Evolutionary conservation across 2,329 filamentous ascomycete genomes (phyloP).

Genomic region (Paraconiothyrium brasiliense): DNA sequence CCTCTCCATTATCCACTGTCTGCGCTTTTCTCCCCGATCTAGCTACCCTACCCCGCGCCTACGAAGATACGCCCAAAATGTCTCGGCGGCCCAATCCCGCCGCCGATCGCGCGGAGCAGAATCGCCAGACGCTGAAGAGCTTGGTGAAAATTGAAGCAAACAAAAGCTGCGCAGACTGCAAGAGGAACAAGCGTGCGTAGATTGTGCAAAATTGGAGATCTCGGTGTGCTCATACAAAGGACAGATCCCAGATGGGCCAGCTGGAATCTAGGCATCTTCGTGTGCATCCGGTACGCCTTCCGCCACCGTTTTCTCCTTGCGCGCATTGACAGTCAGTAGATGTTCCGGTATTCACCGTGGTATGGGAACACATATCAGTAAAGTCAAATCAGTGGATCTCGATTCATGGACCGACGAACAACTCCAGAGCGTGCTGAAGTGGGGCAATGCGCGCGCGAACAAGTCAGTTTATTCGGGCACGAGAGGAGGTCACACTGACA

Average conservation of each 20-base stretch:
- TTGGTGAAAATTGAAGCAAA: constrained; percentile 94
- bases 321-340: constrained; percentile 44
- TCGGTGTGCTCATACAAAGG: constrained; percentile 30
- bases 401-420: constrained; percentile 99
- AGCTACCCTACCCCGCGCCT: not conserved
- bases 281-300: constrained; percentile 78
- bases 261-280: constrained; percentile 97
- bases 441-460: constrained; percentile 96
- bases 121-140: constrained; percentile 92
- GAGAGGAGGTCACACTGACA: constrained; percentile 33
- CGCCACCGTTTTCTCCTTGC: constrained; percentile 5
- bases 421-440: constrained; percentile 89
- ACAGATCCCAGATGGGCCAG: constrained; percentile 97
- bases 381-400: constrained; percentile 97
- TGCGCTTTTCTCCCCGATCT: not conserved
- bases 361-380: constrained; percentile 98
- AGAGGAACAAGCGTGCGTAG: constrained; percentile 91
- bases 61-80: constrained; percentile 62
- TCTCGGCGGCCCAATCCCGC: constrained; percentile 82
- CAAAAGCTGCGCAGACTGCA: constrained; percentile 98
- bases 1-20: not conserved
- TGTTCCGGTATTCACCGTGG: constrained; percentile 98
- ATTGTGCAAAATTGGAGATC: constrained; percentile 4
- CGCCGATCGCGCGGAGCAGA: constrained; percentile 89
- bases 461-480: constrained; percentile 65